Conservation (phyloP, 139 green algal genomes). For the Pleodorina starrii region DNA sequence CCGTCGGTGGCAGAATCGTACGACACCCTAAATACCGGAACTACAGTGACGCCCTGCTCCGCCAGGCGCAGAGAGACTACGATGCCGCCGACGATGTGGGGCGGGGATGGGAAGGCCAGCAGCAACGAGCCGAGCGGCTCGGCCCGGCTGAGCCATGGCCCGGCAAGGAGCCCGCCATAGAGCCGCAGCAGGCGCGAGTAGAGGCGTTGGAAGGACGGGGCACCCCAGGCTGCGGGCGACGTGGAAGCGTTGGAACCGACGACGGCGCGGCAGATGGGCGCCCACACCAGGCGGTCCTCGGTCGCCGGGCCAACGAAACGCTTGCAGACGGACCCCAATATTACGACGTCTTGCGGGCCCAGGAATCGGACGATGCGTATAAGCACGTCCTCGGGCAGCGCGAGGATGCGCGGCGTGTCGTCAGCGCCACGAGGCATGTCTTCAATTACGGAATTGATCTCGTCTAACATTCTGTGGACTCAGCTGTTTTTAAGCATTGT, state of each 20-base stretch:
- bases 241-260: not conserved
- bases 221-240: not conserved
- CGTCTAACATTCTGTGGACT: too few species aligned
- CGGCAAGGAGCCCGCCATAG: not conserved
- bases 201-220: not conserved
- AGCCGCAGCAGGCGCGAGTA: not conserved
- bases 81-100: not conserved
- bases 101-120: not conserved
- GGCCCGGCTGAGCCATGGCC: not conserved
- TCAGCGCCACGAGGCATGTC: too few species aligned
- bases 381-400: not conserved
- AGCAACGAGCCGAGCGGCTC: constrained; percentile 15
- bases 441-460: too few species aligned
- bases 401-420: not conserved
- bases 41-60: constrained; percentile 1
- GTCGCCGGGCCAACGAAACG: not conserved
- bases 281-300: not conserved
- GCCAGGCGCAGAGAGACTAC: not conserved
- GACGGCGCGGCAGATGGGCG: not conserved
- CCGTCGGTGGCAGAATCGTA: not conserved
- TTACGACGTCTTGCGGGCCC: not conserved
- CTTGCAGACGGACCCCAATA: not conserved
- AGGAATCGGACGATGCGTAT: not conserved
- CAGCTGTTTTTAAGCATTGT: too few species aligned
- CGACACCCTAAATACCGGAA: not conserved